phyloP scores from a whole-genome alignment of 2,329 filamentous ascomycete genomes.

The Aspergillus fischeri region DNA sequence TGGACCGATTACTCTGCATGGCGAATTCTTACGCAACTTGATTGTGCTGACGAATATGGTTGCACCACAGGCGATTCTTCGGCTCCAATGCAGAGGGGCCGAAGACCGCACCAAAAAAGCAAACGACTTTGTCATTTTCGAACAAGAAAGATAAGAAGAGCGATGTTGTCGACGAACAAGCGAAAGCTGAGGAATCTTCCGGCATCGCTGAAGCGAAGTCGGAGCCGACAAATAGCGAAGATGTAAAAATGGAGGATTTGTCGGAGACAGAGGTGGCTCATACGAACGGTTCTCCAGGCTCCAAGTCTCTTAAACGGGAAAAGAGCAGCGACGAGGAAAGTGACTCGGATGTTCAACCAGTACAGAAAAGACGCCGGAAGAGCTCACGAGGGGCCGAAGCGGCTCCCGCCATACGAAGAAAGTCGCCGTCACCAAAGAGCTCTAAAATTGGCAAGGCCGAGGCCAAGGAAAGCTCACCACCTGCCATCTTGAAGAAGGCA shows the following conservation, averaged over 20 bases:
- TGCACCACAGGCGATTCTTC: conserved; percentile 74
- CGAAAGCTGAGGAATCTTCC: conserved; percentile 20
- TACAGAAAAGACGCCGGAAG: conserved; percentile 50
- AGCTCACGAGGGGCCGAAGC: conserved; percentile 31
- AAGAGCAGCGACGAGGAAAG: conserved; percentile 42
- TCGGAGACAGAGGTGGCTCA: conserved; percentile 1
- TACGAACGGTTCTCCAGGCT: not conserved
- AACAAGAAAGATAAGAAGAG: conserved; percentile 46
- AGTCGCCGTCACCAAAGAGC: conserved; percentile 19
- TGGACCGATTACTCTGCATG: not conserved
- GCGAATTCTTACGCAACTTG: not conserved
- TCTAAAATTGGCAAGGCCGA: conserved; percentile 13
- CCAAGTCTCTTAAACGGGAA: conserved; percentile 15
- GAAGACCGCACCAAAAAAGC: conserved; percentile 56
- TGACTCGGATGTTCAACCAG: conserved; percentile 57
- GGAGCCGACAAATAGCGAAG: conserved; percentile 9
- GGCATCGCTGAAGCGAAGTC: not conserved
- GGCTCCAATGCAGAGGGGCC: conserved; percentile 59
- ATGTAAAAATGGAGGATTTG: conserved; percentile 11
- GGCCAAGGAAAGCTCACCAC: conserved; percentile 19
- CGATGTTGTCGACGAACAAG: conserved; percentile 21
- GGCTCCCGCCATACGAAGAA: conserved; percentile 25
- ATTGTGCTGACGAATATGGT: conserved; percentile 4
- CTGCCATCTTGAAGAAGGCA: conserved; percentile 33
- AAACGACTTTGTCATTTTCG: conserved; percentile 75